Conservation (phyloP, 2,329 filamentous ascomycete species). For the Lasiodiplodia gonubiensis region DNA sequence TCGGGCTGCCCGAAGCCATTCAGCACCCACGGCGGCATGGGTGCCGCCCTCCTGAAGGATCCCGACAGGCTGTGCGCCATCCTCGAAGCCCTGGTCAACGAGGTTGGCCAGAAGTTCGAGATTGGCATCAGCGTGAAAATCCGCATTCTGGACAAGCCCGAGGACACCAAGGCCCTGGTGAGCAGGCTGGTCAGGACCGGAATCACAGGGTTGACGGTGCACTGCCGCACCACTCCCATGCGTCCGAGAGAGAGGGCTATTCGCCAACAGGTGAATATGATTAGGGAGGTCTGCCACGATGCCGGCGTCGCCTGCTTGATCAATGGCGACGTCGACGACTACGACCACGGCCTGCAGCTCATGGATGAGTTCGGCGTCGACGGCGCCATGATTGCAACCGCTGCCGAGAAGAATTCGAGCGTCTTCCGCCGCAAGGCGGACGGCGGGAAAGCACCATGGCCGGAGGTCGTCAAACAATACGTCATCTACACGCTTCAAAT, state of each 20-base stretch:
- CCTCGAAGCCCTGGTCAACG: conserved; percentile 77
- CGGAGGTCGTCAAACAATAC: conserved; percentile 77
- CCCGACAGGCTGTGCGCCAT: conserved; percentile 86
- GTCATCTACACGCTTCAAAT: conserved; percentile 73
- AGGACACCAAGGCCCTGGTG: conserved; percentile 78
- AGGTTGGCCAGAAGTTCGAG: conserved; percentile 76
- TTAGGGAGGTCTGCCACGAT: conserved; percentile 78
- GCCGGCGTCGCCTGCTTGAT: conserved; percentile 90
- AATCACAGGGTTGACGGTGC: conserved; percentile 89
- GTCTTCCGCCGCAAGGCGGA: conserved; percentile 75
- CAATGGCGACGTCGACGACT: conserved; percentile 86
- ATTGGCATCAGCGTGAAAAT: conserved; percentile 99
- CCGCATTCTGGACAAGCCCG: conserved; percentile 77
- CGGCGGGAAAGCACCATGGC: conserved; percentile 76
- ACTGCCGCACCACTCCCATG: conserved; percentile 97
- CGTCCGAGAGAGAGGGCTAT: conserved; percentile 87
- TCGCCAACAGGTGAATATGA: conserved; percentile 82
- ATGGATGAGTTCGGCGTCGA: conserved; percentile 83
- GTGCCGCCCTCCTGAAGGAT: conserved; percentile 83
- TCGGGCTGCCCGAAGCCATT: conserved; percentile 98
- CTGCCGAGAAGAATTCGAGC: conserved; percentile 88
- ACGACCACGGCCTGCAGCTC: conserved; percentile 73
- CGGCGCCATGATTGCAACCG: conserved; percentile 95
- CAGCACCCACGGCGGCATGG: conserved; percentile 92
- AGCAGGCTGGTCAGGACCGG: conserved; percentile 80